phyloP scores from a whole-genome alignment of 2,329 filamentous ascomycete genomes.

The Rutstroemia sydowiana region DNA sequence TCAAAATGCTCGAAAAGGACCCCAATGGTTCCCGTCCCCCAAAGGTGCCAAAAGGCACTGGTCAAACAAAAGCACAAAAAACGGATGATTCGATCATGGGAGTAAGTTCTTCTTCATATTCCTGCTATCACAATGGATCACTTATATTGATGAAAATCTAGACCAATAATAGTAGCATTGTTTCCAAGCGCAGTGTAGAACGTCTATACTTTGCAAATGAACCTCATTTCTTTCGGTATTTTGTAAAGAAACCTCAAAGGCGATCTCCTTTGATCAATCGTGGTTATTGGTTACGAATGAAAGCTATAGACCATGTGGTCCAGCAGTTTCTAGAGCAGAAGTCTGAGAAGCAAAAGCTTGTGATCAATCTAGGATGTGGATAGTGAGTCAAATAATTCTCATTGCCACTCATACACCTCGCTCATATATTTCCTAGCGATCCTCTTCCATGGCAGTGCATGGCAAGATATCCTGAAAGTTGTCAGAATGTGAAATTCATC shows the following conservation, averaged over 20 bases:
- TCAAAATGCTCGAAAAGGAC: neutral
- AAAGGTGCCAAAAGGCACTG: neutral
- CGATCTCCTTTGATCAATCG: constrained; percentile 85
- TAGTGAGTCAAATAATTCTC: constrained; percentile 53
- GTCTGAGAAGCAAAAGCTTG: constrained; percentile 54
- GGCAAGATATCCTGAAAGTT: constrained; percentile 53
- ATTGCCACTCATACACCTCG: neutral
- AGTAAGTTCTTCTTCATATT: constrained; percentile 12
- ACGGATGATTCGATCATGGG: constrained; percentile 38
- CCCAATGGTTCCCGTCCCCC: constrained; percentile 1
- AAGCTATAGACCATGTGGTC: constrained; percentile 70
- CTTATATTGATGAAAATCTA: constrained; percentile 28
- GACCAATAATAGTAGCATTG: constrained; percentile 89
- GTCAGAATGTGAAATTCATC: constrained; percentile 58
- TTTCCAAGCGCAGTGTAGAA: constrained; percentile 90
- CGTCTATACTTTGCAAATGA: constrained; percentile 72
- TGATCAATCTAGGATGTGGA: constrained; percentile 83
- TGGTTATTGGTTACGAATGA: constrained; percentile 49
- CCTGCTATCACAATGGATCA: neutral
- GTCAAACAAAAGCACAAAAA: constrained; percentile 4
- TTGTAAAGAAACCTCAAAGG: constrained; percentile 76
- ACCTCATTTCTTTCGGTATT: constrained; percentile 79
- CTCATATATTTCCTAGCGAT: constrained; percentile 49
- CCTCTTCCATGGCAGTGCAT: constrained; percentile 81
- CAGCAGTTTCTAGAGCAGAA: constrained; percentile 60